These are phyloP conservation scores for Gypsophila paniculata DNA, from an alignment of 179 eudicot species.

Conservation along the genomic window DNA sequence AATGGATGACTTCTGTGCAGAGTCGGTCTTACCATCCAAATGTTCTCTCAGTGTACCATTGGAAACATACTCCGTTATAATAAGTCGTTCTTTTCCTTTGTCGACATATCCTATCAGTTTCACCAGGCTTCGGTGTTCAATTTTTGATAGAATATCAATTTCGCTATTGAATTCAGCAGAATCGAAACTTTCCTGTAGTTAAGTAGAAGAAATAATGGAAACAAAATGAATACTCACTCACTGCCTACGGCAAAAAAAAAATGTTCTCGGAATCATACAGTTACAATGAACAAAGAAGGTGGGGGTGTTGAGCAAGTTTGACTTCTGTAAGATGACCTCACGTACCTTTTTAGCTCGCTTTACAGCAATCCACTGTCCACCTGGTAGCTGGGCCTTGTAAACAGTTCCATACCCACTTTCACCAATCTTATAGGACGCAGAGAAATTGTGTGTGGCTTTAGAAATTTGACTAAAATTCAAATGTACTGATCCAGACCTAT, in stretches of 20 bases:
- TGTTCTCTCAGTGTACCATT: slow-evolving; percentile 94
- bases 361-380: slow-evolving; percentile 83
- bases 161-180: slow-evolving; percentile 73
- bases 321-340: slow-evolving; percentile 12
- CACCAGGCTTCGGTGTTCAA: slow-evolving; percentile 78
- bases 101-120: slow-evolving; percentile 86
- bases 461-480: slow-evolving; percentile 59
- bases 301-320: background rate
- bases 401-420: slow-evolving; percentile 96
- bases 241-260: background rate
- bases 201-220: background rate
- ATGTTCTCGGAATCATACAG: background rate
- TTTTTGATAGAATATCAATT: slow-evolving; percentile 80
- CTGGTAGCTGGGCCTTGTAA: slow-evolving; percentile 69
- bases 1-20: background rate
- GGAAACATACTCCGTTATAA: slow-evolving; percentile 81
- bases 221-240: background rate
- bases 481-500: slow-evolving; percentile 62
- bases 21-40: slow-evolving; percentile 71
- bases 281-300: background rate
- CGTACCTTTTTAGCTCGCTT: slow-evolving; percentile 93
- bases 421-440: slow-evolving; percentile 58
- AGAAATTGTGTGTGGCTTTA: slow-evolving; percentile 74
- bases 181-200: slow-evolving; percentile 59
- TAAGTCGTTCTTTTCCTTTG: slow-evolving; percentile 74